Base-by-base conservation (phyloP, 257 asterid genomes). In the Fraxinus excelsior region DNA sequence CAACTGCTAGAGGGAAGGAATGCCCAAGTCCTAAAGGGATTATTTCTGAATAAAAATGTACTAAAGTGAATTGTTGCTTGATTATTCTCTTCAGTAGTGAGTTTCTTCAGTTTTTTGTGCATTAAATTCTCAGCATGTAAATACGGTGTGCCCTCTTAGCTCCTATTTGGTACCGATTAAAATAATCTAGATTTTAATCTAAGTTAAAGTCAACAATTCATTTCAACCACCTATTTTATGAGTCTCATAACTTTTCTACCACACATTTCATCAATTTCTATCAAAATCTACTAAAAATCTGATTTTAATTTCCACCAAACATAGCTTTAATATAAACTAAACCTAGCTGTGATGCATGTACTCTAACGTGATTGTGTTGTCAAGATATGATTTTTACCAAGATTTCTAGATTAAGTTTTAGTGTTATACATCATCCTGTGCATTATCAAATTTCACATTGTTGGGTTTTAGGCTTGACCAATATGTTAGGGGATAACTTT, bases 381-480 rank as follows among this genome's bases (percentile, higher is more conserved):
- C 26, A 34, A 23, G 18, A 21, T 66, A 42, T 37, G 60, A 46
- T 18, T 78, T 51, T 25, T 67, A 25, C 14, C 35, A 62, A 69
- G 69, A 34, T 23, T 28, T 38, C 42, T 58, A 16, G 56, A 16
- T 32, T n/a, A 72, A 32, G 72, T 60, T 26, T 31, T 12, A 37
- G 62, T 29, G 16, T 8, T 26, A 18, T 29, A 49, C 29, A 21
- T n/a, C 44, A 7, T 42, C n/a, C 31, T n/a, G 64, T 25, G 16
- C n/a, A 80, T 70, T 34, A 60, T 77, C n/a, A 40, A 37, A 44
- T 29, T 29, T 66, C 4, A 35, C 44, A n/a, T 70, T 49, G 16
- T 67, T 23, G 2, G 28, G 40, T 64, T 26, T 64, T 28, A 72
- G 67, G 40, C 69, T 64, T 69, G 72, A 37, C 19, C 29, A 58